These are phyloP conservation scores for Pleurotus salmoneostramineus DNA, from an alignment of 768 basidiomycete species.

Conservation along the genomic window DNA sequence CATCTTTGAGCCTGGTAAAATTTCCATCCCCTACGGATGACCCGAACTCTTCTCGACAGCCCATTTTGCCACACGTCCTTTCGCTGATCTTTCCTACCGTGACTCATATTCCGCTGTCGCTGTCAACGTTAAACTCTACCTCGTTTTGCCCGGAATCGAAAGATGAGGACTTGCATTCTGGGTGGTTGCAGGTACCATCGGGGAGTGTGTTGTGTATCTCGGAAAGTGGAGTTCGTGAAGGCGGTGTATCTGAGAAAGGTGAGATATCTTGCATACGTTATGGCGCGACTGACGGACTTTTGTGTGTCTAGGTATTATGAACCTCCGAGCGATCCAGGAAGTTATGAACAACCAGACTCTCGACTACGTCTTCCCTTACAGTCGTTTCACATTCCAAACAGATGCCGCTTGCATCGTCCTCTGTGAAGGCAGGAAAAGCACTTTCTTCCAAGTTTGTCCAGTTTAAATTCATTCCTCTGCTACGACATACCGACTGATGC, in stretches of 20 bases:
- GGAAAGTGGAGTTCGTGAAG: slow-evolving; percentile 67
- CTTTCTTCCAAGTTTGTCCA: slow-evolving; percentile 60
- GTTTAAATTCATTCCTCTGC: background rate
- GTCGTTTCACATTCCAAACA: slow-evolving; percentile 66
- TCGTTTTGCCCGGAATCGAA: slow-evolving; percentile 64
- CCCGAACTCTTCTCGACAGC: slow-evolving; percentile 21
- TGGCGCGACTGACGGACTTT: too few species aligned
- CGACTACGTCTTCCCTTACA: slow-evolving; percentile 76
- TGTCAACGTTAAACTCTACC: slow-evolving; percentile 54
- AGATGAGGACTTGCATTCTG: slow-evolving; percentile 69
- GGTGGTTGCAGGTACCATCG: slow-evolving; percentile 66
- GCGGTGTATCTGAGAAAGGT: slow-evolving; percentile 55
- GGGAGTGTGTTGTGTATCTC: slow-evolving; percentile 60
- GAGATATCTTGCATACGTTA: too few species aligned
- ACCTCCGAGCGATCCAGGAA: slow-evolving; percentile 61
- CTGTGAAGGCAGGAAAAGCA: slow-evolving; percentile 61
- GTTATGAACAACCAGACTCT: slow-evolving; percentile 62
- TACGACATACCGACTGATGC: background rate
- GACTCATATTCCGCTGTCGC: slow-evolving; percentile 53
- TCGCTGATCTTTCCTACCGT: slow-evolving; percentile 56
- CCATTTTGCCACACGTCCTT: slow-evolving; percentile 52
- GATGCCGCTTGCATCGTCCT: slow-evolving; percentile 66
- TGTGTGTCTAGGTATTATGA: slow-evolving; percentile 46
- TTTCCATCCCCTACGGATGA: slow-evolving; percentile 46
- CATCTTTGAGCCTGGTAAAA: slow-evolving; percentile 56